Evolutionary conservation across 306 rosid species (phyloP), one percentile per base, ranked within the genome.

Genomic region (Inga laurina): DNA sequence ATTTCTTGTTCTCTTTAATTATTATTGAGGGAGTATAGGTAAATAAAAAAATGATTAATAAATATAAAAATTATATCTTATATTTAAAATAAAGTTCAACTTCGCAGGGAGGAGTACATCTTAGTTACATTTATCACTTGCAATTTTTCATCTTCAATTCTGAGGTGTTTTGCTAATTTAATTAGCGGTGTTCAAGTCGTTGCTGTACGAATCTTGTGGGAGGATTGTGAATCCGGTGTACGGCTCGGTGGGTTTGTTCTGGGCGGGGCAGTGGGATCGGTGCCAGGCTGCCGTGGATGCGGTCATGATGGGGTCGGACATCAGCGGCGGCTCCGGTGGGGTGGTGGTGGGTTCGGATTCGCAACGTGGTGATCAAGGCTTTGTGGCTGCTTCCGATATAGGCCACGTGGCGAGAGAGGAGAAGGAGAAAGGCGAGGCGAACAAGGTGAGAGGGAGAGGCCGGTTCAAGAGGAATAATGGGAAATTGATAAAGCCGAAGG

Each of bases 161-260:
- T 3, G 66, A 59, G 14, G 6, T 10, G 12, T 22, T 9, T 22
- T 39, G 8, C 6, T 39, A 39, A 0, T 59, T n/a, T 10, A 9
- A 22, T 59, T 14, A 65, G 93, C 86, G 45, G 87, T 90, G 34
- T 94, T 94, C 77, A 90, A 76, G 79, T 90, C 94, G 11, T 9
- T 94, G 43, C 37, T 92, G 84, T 90, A 91, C 30, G 98, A 92
- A 79, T 91, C 97, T 8, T 87, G 95, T 51, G 95, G 95, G 11
- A 84, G 98, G 81, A 81, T 91, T 41, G 91, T 90, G 83, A 87
- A 90, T 85, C 98, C 97, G 2, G 86, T 87, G 1, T 67, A 85
- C 75, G 98, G 98, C 9, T 86, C 94, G 7, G 30, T 94, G 24
- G 98, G 98, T 1, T 66, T 94, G 68, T 78, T 87, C 27, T 89